These are phyloP conservation scores for Nyctanthes arbortristis DNA, from an alignment of 257 asterid genomes.

Conservation along the genomic window DNA sequence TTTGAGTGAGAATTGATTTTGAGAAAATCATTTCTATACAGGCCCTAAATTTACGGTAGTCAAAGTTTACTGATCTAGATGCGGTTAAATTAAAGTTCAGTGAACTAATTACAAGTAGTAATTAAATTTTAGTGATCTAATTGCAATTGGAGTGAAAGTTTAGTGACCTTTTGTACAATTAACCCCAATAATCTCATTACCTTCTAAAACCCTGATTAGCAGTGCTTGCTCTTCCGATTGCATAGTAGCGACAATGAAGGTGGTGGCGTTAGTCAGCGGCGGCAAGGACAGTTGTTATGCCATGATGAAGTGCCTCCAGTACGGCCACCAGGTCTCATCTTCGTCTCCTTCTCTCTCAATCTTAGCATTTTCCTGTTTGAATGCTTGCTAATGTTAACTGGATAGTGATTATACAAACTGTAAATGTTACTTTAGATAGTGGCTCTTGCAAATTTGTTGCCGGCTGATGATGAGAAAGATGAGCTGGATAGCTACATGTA, in stretches of 20 bases:
- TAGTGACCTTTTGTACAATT: too few relatives aligned
- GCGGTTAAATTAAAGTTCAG: too few relatives aligned
- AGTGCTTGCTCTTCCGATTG: slow-evolving; percentile 18
- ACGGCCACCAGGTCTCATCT: slow-evolving; percentile 76
- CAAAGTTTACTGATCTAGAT: too few relatives aligned
- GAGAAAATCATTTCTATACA: too few relatives aligned
- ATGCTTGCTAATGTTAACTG: background rate
- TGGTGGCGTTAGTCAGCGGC: slow-evolving; percentile 93
- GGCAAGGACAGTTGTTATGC: slow-evolving; percentile 97
- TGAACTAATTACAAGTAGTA: too few relatives aligned
- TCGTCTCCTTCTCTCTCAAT: background rate
- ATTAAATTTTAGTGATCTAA: too few relatives aligned
- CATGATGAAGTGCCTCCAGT: slow-evolving; percentile 88
- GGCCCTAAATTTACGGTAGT: too few relatives aligned
- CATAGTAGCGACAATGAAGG: slow-evolving; percentile 59
- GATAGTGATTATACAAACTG: background rate
- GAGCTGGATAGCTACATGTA: slow-evolving; percentile 99
- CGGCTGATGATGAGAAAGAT: slow-evolving; percentile 73
- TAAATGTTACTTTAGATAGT: slow-evolving; percentile 56
- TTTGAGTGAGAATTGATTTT: too few relatives aligned
- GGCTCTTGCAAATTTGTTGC: slow-evolving; percentile 92
- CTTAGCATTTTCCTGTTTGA: background rate
- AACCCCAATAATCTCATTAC: background rate
- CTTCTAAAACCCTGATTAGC: slow-evolving; percentile 30
- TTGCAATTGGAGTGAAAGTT: too few relatives aligned